A percentile compares a stretch with the other conserved stretches of the same genome.
Conservation (phyloP, 306 rosid species). For the Ceratonia siliqua region DNA sequence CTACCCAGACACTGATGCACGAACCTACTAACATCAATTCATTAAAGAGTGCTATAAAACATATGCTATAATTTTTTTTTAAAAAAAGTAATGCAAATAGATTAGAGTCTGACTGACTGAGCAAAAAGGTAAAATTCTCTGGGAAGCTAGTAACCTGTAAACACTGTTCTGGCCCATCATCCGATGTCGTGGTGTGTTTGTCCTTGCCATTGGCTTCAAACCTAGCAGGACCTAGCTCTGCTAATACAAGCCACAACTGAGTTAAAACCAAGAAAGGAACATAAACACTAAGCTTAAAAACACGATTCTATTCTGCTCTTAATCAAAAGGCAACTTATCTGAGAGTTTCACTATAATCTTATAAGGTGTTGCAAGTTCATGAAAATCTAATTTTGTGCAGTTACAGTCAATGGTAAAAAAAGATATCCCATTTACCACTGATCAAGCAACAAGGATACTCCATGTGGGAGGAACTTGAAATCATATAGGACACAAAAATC, state of each 20-base stretch:
- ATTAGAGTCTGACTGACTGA: no score
- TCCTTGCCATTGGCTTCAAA: conserved; percentile 36
- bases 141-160: conserved; percentile 49
- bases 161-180: conserved; percentile 39
- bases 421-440: neutral
- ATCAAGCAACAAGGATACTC: neutral
- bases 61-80: no score
- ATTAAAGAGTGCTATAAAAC: neutral
- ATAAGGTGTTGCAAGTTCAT: neutral
- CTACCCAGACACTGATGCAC: neutral
- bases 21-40: neutral
- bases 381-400: neutral
- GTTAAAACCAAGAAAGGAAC: conserved; percentile 25
- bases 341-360: conserved; percentile 11
- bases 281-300: conserved; percentile 1
- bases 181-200: conserved; percentile 31
- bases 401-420: neutral
- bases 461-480: neutral
- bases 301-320: neutral
- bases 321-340: conserved; percentile 14
- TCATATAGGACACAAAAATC: neutral
- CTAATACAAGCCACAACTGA: conserved; percentile 20
- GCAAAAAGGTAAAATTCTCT: neutral
- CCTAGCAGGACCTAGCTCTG: conserved; percentile 44
- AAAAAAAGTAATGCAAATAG: no score